A percentile compares a stretch with the other conserved stretches of the same genome.
Evolutionary conservation across 2,329 filamentous ascomycete species (phyloP).

Genomic region (Aspergillus pseudoglaucus): DNA sequence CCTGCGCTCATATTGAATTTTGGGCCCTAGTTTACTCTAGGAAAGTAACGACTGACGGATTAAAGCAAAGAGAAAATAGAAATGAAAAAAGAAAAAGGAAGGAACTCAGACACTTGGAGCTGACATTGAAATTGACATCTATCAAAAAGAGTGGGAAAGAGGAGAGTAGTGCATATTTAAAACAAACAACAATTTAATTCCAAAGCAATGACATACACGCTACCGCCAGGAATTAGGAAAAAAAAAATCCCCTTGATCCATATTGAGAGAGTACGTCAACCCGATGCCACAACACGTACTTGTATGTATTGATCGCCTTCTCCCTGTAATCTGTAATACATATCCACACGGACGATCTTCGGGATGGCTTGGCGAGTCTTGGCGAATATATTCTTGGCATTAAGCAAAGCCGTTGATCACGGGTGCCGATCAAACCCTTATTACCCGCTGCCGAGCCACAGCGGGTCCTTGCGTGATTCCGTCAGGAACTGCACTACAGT

Average conservation of each 20-base stretch:
- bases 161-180: not conserved
- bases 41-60: not conserved
- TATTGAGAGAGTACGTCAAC: not conserved
- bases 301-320: no score
- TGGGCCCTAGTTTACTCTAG: no score
- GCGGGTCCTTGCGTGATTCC: no score
- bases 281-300: not conserved
- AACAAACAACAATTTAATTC: not conserved
- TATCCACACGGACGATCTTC: not conserved
- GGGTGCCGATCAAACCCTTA: not conserved
- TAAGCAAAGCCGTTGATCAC: not conserved
- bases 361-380: not conserved
- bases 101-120: not conserved
- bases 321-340: no score
- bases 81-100: not conserved
- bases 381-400: not conserved
- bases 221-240: not conserved
- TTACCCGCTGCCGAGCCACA: not conserved
- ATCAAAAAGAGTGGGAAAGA: no score
- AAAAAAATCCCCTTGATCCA: no score
- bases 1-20: no score
- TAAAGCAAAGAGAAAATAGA: not conserved
- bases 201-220: not conserved
- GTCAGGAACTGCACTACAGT: no score
- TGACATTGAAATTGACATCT: not conserved